phyloP scores from a whole-genome alignment of 73 alveolate genomes.

The Tetrahymena elliotti region DNA sequence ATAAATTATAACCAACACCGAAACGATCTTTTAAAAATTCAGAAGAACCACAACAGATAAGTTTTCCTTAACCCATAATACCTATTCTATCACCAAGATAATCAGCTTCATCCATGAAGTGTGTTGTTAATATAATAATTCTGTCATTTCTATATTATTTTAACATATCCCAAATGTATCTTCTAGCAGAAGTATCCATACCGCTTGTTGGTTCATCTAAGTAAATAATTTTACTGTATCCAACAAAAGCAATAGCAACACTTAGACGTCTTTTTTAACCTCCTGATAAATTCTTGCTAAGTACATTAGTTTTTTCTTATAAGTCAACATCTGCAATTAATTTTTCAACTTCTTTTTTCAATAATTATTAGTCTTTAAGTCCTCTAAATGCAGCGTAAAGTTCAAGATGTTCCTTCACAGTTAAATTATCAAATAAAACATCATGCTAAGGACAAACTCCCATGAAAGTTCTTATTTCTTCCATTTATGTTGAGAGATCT shows the following conservation, averaged over 20 bases:
- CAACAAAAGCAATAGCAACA: slow-evolving; percentile 92
- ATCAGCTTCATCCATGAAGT: slow-evolving; percentile 99
- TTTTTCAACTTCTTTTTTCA: slow-evolving; percentile 66
- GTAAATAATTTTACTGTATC: slow-evolving; percentile 78
- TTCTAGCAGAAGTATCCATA: slow-evolving; percentile 92
- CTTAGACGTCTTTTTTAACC: slow-evolving; percentile 94
- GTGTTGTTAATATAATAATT: slow-evolving; percentile 93
- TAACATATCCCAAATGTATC: slow-evolving; percentile 94
- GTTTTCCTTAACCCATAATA: slow-evolving; percentile 92
- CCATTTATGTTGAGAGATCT: slow-evolving; percentile 38
- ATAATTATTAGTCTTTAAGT: slow-evolving; percentile 28
- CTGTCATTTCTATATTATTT: slow-evolving; percentile 76
- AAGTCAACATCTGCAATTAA: slow-evolving; percentile 73
- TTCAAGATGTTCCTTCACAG: slow-evolving; percentile 88
- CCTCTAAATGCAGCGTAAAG: slow-evolving; percentile 88
- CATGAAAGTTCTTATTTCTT: slow-evolving; percentile 62
- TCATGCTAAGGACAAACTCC: slow-evolving; percentile 97
- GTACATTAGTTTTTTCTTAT: slow-evolving; percentile 52
- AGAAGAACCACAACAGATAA: slow-evolving; percentile 87
- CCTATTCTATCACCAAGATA: slow-evolving; percentile 96
- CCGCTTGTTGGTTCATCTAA: slow-evolving; percentile 98
- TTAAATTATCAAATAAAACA: slow-evolving; percentile 76
- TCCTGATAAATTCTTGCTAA: slow-evolving; percentile 85
- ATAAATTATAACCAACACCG: slow-evolving; percentile 92
- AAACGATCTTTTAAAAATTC: slow-evolving; percentile 84